Evolutionary conservation across 192 early-diverging fungal species (phyloP), one percentile per base, ranked within the genome.

Genomic region (Coemansia sp.): DNA sequence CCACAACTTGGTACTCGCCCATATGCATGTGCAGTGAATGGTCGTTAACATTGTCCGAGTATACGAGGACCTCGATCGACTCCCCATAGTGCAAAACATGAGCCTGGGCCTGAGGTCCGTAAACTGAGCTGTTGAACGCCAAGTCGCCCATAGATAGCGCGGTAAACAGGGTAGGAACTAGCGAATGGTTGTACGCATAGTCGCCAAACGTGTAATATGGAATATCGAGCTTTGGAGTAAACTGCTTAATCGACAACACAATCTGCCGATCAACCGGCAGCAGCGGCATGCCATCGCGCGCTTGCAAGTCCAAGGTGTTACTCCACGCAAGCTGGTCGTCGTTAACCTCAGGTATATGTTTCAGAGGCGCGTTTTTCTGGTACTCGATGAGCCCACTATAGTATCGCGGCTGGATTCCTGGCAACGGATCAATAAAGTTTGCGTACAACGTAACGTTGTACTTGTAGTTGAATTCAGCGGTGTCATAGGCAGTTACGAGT

Each of bases 391-490:
- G 21, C 4, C 71, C 71, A 5, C 22, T 55, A 39, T 67, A 67
- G 38, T 49, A 38, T 10, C 71, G 87, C 25, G 76, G 66, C 50
- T 73, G 60, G 29, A 89, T 64, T 21, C 78, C 83, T 1, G 49
- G 66, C 15, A 84, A 79, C 14, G 71, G 60, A n/a, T 62, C 60
- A 54, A 89, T 86, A 77, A 91, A 90, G 57, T 72, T 65, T 41
- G 77, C 76, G 47, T 91, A 77, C 82, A 93, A 84, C 10, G 87
- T 85, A 21, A 85, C 86, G 54, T 89, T 86, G 52, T 92, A 61
- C 19, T 67, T 24, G 45, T 87, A 93, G 7, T 94, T 93, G 22
- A 39, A 49, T 2, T 12, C 51, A 0, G 78, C 69, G 10, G 81
- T 64, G 24, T 85, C 63, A 25, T 80, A 84, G 15, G 92, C 91